Evolutionary conservation across 176 grass and related monocot species (phyloP).

Genomic region (Musa schizocarpa): DNA sequence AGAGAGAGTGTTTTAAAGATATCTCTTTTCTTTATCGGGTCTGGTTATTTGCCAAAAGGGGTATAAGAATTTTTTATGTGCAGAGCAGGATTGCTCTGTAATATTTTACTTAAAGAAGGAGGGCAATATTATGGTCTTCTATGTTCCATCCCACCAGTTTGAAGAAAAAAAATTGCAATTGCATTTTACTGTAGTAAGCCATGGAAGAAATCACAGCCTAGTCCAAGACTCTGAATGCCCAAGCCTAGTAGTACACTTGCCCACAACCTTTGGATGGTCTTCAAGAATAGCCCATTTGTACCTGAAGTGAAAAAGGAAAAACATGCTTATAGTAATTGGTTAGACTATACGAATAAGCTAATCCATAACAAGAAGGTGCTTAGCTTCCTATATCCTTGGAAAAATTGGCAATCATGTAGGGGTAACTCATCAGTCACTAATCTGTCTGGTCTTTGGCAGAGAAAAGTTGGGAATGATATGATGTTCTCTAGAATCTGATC

Average conservation of each 20-base stretch:
- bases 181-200: slow-evolving; percentile 53
- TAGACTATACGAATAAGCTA: background rate
- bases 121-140: no score
- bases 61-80: no score
- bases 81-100: no score
- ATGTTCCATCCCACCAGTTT: background rate
- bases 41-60: no score
- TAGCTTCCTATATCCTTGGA: background rate
- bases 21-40: no score
- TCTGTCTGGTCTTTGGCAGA: no score
- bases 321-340: background rate
- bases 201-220: slow-evolving; percentile 66
- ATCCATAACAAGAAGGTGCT: no score
- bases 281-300: slow-evolving; percentile 36
- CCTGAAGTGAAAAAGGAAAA: slow-evolving; percentile 49
- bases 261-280: slow-evolving; percentile 43
- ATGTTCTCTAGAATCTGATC: no score
- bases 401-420: background rate
- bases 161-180: background rate
- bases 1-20: no score
- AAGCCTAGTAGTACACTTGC: slow-evolving; percentile 42
- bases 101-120: no score
- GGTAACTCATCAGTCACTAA: background rate
- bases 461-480: no score
- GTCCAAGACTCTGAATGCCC: slow-evolving; percentile 52